Evolutionary conservation across 768 basidiomycete genomes (phyloP), one percentile per base, ranked within the genome.

Genomic region (Antrodiella citrinella): DNA sequence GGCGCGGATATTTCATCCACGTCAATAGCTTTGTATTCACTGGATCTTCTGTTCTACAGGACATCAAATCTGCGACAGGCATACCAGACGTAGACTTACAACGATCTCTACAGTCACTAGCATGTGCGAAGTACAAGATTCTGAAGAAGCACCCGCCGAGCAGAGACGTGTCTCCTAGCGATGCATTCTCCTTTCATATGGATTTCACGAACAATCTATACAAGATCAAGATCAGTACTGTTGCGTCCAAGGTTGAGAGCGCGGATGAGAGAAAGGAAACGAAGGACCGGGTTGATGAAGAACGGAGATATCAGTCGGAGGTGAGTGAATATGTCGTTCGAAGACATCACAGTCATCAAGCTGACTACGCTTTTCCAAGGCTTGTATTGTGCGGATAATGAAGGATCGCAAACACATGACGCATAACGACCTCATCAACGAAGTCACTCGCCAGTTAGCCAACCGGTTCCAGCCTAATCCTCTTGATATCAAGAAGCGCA

Each of bases 331-430:
- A 13, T 40, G 44, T 1, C 30, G 3, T 39, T n/a, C n/a, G n/a
- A n/a, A n/a, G n/a, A n/a, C 26, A 44, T 15, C 19, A 52, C 30
- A 45, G 45, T 40, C 15, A 5, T 58, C 50, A 56, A n/a, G 13
- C 40, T 38, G 20, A 19, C 15, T 21, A 2, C 5, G 24, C 26
- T 19, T 45, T 42, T 18, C 10, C n/a, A 54, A 99, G 94, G 96
- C 96, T 1, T 97, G 91, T 61, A 86, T 98, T 54, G 96, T 99
- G 21, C 84, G 96, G 25, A 83, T 97, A 23, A 98, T 99, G 95
- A 98, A 98, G 69, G 85, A 91, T 62, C 73, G 93, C 49, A 97
- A 97, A 63, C 77, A 79, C 48, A 84, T 98, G 82, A 69, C 74
- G 4, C 91, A 97, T 60, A 90, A 82, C 52, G 91, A 93, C 50